Percentiles rank a stretch among this genome's conserved stretches.
These are phyloP conservation scores for Agaricales sp. DNA, from an alignment of 1,284 basidiomycete species.

Conservation along the genomic window DNA sequence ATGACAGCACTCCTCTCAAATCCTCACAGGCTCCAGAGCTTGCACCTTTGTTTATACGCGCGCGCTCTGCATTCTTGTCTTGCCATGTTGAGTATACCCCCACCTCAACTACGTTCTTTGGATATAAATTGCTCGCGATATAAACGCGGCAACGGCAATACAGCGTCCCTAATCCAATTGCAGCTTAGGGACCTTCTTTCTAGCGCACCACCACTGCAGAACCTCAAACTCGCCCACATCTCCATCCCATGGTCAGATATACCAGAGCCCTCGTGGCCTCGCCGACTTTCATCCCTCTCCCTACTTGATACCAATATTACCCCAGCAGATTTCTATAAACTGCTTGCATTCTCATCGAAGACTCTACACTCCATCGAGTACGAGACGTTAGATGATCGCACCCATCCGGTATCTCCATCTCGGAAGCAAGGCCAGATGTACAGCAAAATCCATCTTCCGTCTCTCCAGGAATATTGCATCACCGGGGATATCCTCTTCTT, in stretches of 20 bases:
- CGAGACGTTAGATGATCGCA: too few species aligned
- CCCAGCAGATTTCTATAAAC: neutral
- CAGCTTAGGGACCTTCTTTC: too few species aligned
- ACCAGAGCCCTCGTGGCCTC: too few species aligned
- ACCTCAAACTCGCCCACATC: too few species aligned
- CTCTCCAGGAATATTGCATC: neutral
- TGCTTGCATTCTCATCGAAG: neutral
- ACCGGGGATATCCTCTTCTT: neutral
- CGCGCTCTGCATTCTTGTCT: neutral
- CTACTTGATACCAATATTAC: neutral
- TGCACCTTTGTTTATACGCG: neutral
- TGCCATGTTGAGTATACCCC: neutral
- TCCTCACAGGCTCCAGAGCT: neutral
- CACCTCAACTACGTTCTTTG: too few species aligned
- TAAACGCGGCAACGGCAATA: too few species aligned
- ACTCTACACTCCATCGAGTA: too few species aligned
- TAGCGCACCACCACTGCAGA: too few species aligned
- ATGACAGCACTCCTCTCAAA: neutral
- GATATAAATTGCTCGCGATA: too few species aligned
- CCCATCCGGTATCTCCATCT: neutral
- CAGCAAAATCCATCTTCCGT: neutral
- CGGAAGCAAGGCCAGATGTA: neutral
- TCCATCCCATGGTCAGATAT: too few species aligned
- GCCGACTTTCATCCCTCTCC: too few species aligned
- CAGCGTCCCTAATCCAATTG: too few species aligned